A percentile compares a stretch with the other conserved stretches of the same genome.
These are phyloP conservation scores for Grigorovia jiainica DNA, from an alignment of 805 yeast genomes.

Conservation along the genomic window DNA sequence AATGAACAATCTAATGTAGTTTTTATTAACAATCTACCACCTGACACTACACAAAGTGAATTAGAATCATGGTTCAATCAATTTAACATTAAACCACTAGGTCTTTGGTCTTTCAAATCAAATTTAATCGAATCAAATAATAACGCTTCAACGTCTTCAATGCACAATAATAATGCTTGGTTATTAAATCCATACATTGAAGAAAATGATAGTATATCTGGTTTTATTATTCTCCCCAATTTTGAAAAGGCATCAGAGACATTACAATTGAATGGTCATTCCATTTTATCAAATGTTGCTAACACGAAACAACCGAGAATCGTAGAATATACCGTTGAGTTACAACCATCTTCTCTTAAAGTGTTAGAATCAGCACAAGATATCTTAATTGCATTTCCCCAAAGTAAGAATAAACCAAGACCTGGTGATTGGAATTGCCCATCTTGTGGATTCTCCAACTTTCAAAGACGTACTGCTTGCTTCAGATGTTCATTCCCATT, in stretches of 20 bases:
- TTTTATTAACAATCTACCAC: slow-evolving; percentile 69
- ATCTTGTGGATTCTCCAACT: slow-evolving; percentile 88
- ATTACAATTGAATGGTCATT: slow-evolving; percentile 63
- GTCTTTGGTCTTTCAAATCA: slow-evolving; percentile 80
- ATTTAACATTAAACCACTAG: slow-evolving; percentile 75
- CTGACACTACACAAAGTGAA: slow-evolving; percentile 83
- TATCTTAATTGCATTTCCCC: slow-evolving; percentile 75
- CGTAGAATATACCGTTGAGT: slow-evolving; percentile 63
- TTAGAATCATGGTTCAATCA: slow-evolving; percentile 87
- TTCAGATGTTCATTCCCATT: slow-evolving; percentile 89
- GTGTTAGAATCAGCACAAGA: slow-evolving; percentile 79
- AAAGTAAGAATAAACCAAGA: slow-evolving; percentile 76
- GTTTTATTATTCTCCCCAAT: slow-evolving; percentile 75
- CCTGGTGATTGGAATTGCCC: slow-evolving; percentile 99
- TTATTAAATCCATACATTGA: slow-evolving; percentile 29
- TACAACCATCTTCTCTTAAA: slow-evolving; percentile 73
- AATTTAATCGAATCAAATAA: slow-evolving; percentile 29
- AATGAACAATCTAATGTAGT: slow-evolving; percentile 70
- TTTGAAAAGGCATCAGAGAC: slow-evolving; percentile 84
- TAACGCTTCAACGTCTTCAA: background rate
- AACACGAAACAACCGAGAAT: slow-evolving; percentile 29
- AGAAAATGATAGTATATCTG: slow-evolving; percentile 47
- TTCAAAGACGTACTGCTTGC: slow-evolving; percentile 89
- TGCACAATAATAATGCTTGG: slow-evolving; percentile 13
- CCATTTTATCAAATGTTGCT: slow-evolving; percentile 28